Percentiles rank a stretch among this genome's conserved stretches.
Conservation (phyloP, 2,329 filamentous ascomycete genomes). For the Pseudogymnoascus sp. region DNA sequence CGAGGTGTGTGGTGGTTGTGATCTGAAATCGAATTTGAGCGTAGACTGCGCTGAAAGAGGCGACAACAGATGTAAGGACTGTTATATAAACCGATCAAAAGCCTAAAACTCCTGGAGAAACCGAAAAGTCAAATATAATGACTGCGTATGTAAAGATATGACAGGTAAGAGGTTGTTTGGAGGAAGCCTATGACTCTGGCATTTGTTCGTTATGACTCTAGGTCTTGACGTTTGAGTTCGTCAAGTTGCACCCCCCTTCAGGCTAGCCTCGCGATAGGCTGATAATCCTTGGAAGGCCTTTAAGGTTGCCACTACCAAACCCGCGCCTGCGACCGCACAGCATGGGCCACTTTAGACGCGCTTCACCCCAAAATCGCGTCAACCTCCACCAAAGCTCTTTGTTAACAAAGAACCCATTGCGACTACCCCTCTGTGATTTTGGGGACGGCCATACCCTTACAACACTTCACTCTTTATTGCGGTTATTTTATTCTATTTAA, state of each 20-base stretch:
- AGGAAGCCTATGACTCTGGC: conserved; percentile 6
- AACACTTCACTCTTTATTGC: not conserved
- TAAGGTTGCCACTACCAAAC: conserved; percentile 8
- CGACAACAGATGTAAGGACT: conserved; percentile 5
- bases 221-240: conserved; percentile 5
- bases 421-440: not conserved
- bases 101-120: conserved; percentile 6
- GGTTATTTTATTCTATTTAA: not conserved
- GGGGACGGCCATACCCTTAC: not conserved
- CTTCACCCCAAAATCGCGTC: conserved; percentile 8
- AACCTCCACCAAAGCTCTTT: conserved; percentile 3
- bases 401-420: conserved; percentile 1
- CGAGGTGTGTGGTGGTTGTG: not conserved
- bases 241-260: not conserved
- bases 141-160: not conserved
- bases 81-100: conserved; percentile 5
- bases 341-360: conserved; percentile 11
- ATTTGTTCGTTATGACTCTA: not conserved
- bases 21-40: not conserved
- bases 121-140: not conserved
- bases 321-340: conserved; percentile 4
- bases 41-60: conserved; percentile 2
- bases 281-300: conserved; percentile 7
- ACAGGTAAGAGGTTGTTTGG: not conserved
- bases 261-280: conserved; percentile 9